A percentile compares a stretch with the other conserved stretches of the same genome.
Conservation (phyloP, 441 rosid genomes). For the Populus hybrid region DNA sequence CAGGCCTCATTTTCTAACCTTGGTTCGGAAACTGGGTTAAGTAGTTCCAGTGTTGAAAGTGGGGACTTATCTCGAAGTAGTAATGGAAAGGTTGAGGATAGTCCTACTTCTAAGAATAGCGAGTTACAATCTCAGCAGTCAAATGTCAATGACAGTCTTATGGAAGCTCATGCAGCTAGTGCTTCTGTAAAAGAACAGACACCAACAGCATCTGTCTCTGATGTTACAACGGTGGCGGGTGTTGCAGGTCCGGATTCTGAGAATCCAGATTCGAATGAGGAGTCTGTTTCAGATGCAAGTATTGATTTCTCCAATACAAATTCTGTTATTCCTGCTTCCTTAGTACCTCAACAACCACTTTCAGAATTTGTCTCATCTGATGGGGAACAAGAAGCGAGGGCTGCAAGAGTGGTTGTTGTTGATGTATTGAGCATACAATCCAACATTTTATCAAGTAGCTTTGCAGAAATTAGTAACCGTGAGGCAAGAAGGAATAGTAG, state of each 20-base stretch:
- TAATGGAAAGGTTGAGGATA: conserved; percentile 12
- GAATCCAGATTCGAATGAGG: conserved; percentile 23
- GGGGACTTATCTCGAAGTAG: conserved; percentile 32
- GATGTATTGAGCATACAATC: conserved; percentile 52
- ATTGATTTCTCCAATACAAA: conserved; percentile 20
- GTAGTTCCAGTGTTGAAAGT: conserved; percentile 26
- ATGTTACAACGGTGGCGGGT: conserved; percentile 20
- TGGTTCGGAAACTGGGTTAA: conserved; percentile 26
- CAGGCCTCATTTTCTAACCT: conserved; percentile 21
- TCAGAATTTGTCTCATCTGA: conserved; percentile 40
- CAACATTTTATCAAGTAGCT: conserved; percentile 34
- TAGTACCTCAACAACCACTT: conserved; percentile 18
- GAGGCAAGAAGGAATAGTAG: conserved; percentile 46
- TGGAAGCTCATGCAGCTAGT: conserved; percentile 26
- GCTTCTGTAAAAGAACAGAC: conserved; percentile 30
- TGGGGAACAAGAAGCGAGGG: conserved; percentile 31
- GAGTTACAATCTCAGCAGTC: conserved; percentile 32
- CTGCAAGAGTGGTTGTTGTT: conserved; percentile 43
- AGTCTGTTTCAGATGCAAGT: conserved; percentile 23
- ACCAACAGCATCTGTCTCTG: conserved; percentile 31
- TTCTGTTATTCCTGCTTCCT: conserved; percentile 23
- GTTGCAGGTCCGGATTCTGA: conserved; percentile 21
- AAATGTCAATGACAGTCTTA: conserved; percentile 22
- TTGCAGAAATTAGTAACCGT: conserved; percentile 34
- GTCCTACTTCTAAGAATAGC: conserved; percentile 22